phyloP scores from a whole-genome alignment of 441 rosid species.

The Mallotus japonicus region DNA sequence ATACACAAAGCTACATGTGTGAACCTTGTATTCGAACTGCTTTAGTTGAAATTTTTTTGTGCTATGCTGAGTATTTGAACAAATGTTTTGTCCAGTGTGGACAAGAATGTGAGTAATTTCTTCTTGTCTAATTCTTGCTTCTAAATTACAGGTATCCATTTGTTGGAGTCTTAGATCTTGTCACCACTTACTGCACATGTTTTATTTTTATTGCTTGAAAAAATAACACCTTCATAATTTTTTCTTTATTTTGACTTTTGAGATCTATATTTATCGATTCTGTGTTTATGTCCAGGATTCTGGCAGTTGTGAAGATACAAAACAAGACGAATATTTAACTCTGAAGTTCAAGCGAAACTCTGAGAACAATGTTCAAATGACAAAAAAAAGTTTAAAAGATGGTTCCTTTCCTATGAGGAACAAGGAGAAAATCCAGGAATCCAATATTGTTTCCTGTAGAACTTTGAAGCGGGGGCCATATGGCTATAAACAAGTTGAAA shows the following conservation, averaged over 20 bases:
- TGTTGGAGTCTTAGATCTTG: too few species aligned
- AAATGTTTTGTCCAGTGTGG: too few species aligned
- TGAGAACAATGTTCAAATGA: constrained; percentile 30
- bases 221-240: neutral
- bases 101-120: too few species aligned
- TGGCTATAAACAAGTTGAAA: constrained; percentile 32
- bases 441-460: constrained; percentile 30
- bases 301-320: constrained; percentile 29
- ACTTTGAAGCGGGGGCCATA: constrained; percentile 38
- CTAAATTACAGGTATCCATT: too few species aligned
- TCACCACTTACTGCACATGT: too few species aligned
- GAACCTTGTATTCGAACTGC: too few species aligned
- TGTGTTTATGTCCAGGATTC: constrained; percentile 36
- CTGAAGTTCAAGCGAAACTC: constrained; percentile 31
- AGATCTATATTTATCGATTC: neutral
- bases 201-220: too few species aligned
- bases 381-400: constrained; percentile 25
- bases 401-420: constrained; percentile 29
- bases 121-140: too few species aligned
- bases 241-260: neutral
- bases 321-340: constrained; percentile 21
- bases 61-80: too few species aligned
- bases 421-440: constrained; percentile 29
- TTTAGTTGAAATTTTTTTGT: too few species aligned
- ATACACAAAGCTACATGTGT: too few species aligned